Percentiles rank a stretch among this genome's conserved stretches.
Evolutionary conservation across 2,329 filamentous ascomycete species (phyloP).

Genomic region (Verticillium longisporum): DNA sequence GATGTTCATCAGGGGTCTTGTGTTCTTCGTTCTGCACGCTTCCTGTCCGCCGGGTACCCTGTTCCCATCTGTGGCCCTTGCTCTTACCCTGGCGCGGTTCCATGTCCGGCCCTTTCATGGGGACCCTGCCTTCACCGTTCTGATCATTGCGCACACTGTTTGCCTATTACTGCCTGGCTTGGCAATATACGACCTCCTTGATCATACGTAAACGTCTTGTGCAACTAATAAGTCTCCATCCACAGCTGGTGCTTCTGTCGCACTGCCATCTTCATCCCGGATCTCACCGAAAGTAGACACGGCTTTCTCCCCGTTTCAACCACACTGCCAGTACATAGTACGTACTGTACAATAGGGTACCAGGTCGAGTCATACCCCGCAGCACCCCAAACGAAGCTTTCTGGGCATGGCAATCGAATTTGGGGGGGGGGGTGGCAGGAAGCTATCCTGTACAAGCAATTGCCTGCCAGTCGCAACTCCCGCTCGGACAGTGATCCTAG

Average conservation of each 20-base stretch:
- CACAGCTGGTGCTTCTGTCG: too few species aligned
- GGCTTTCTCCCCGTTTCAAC: neutral
- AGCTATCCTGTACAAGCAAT: too few species aligned
- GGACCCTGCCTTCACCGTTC: too few species aligned
- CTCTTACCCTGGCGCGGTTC: neutral
- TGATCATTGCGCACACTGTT: too few species aligned
- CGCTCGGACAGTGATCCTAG: neutral
- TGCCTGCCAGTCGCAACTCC: neutral
- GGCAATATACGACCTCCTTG: neutral
- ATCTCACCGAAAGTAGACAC: neutral
- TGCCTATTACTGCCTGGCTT: too few species aligned
- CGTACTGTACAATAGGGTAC: neutral
- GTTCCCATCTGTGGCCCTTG: neutral
- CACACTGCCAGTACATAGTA: neutral
- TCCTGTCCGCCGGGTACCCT: neutral
- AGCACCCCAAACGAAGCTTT: neutral
- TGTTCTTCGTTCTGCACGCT: neutral
- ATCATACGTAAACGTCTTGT: neutral
- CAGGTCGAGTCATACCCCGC: neutral
- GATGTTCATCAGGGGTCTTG: neutral
- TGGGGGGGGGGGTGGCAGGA: too few species aligned
- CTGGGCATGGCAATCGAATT: neutral
- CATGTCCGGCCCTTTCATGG: neutral
- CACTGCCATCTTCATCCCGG: neutral
- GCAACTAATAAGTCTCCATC: neutral